A percentile compares a stretch with the other conserved stretches of the same genome.
Evolutionary conservation across 2,329 filamentous ascomycete genomes (phyloP).

Genomic region (Cercospora zeina): DNA sequence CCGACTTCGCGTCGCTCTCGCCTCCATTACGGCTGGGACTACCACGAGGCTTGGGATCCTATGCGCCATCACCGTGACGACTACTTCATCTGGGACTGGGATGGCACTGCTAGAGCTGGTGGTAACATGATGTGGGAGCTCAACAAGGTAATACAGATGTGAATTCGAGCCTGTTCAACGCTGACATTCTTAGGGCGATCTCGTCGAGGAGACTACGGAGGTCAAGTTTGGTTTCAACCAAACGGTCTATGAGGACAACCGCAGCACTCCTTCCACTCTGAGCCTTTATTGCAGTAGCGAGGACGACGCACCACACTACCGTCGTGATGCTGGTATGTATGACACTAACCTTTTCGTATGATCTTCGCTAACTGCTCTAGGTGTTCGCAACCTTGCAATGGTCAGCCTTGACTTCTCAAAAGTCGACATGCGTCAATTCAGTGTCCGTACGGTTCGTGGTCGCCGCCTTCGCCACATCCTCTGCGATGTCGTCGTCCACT

Average conservation of each 20-base stretch:
- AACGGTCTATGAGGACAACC: background rate
- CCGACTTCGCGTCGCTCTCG: conserved; percentile 22
- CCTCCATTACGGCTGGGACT: conserved; percentile 17
- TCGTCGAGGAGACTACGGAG: conserved; percentile 21
- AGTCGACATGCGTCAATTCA: conserved; percentile 4
- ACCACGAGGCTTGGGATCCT: conserved; percentile 9
- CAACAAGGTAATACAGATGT: background rate
- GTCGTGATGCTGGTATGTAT: background rate
- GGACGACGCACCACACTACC: conserved; percentile 16
- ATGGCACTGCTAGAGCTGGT: background rate
- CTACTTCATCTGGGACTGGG: background rate
- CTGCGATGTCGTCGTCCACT: background rate
- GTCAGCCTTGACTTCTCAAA: conserved; percentile 11
- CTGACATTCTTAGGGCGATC: conserved; percentile 13
- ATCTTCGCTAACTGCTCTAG: background rate
- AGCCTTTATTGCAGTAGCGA: conserved; percentile 11
- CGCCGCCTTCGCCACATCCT: background rate
- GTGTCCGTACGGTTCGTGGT: background rate
- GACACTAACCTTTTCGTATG: no score
- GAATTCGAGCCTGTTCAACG: background rate
- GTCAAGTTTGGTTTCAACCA: background rate
- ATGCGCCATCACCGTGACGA: conserved; percentile 10
- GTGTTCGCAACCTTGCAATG: conserved; percentile 12
- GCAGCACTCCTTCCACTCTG: background rate
- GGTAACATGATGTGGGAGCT: conserved; percentile 19